phyloP scores from a whole-genome alignment of 768 basidiomycete genomes.

The Rhodotorula toruloides region DNA sequence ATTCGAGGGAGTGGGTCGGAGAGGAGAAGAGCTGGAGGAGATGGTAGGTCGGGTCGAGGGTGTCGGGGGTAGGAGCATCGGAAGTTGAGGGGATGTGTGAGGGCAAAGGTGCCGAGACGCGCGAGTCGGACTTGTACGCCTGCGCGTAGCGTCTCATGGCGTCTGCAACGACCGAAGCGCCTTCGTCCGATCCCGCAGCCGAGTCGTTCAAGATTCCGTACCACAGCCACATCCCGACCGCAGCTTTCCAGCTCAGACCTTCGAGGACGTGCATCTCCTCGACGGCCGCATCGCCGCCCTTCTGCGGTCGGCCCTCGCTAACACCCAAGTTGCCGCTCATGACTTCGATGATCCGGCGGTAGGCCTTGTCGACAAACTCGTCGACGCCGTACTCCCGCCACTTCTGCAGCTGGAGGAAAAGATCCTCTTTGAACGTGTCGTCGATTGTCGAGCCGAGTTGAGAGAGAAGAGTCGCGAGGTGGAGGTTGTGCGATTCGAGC shows the following conservation, averaged over 20 bases:
- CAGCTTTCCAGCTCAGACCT: slow-evolving; percentile 88
- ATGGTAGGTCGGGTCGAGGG: slow-evolving; percentile 66
- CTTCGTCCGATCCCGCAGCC: neutral
- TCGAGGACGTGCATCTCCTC: slow-evolving; percentile 60
- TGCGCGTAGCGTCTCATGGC: slow-evolving; percentile 35
- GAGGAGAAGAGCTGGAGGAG: slow-evolving; percentile 69
- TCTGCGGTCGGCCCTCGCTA: slow-evolving; percentile 52
- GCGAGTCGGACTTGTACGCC: neutral
- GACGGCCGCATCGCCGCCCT: slow-evolving; percentile 51
- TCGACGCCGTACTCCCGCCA: slow-evolving; percentile 78
- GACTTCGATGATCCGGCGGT: slow-evolving; percentile 75
- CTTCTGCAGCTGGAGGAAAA: slow-evolving; percentile 67
- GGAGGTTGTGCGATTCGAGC: slow-evolving; percentile 67
- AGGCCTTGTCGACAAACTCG: slow-evolving; percentile 59
- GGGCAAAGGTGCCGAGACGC: slow-evolving; percentile 25
- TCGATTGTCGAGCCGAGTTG: slow-evolving; percentile 58
- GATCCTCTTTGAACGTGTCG: slow-evolving; percentile 67
- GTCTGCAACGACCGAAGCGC: slow-evolving; percentile 5
- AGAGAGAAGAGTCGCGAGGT: slow-evolving; percentile 80
- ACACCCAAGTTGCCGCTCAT: slow-evolving; percentile 69
- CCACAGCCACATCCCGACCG: slow-evolving; percentile 87
- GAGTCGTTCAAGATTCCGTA: slow-evolving; percentile 55
- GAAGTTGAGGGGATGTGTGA: slow-evolving; percentile 38
- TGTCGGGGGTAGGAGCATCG: neutral
- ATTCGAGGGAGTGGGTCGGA: slow-evolving; percentile 63